A percentile compares a stretch with the other conserved stretches of the same genome.
These are phyloP conservation scores for Sporodiniella umbellata DNA, from an alignment of 371 early-diverging fungal species.

Conservation along the genomic window DNA sequence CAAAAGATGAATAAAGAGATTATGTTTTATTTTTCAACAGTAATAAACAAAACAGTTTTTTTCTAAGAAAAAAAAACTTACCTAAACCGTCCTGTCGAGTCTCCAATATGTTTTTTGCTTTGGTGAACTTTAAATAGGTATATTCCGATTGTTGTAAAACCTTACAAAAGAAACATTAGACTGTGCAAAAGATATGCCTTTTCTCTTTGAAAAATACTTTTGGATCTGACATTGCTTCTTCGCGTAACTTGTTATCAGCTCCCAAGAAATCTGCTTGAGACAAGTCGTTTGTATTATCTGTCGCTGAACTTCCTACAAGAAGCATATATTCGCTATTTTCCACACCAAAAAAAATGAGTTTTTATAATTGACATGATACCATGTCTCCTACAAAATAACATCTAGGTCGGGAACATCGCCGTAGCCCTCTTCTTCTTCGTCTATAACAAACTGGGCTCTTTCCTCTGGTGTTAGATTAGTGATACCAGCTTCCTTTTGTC, in stretches of 20 bases:
- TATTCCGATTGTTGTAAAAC: conserved; percentile 21
- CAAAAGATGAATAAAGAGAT: too few species aligned
- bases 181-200: not conserved
- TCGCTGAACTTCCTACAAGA: conserved; percentile 17
- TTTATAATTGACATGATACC: too few species aligned
- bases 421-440: conserved; percentile 12
- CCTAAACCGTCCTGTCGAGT: conserved; percentile 1
- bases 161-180: conserved; percentile 2
- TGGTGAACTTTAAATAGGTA: conserved; percentile 12
- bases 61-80: not conserved
- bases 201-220: too few species aligned
- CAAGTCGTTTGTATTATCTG: conserved; percentile 23
- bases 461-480: conserved; percentile 38
- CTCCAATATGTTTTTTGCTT: conserved; percentile 11
- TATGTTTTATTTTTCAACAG: too few species aligned
- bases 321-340: conserved; percentile 40
- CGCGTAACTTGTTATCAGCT: conserved; percentile 23
- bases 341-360: too few species aligned
- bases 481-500: conserved; percentile 22
- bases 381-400: conserved; percentile 12
- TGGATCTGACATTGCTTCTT: conserved; percentile 18
- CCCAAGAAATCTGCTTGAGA: conserved; percentile 18
- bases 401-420: conserved; percentile 6
- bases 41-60: too few species aligned
- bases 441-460: conserved; percentile 22